A percentile compares a stretch with the other conserved stretches of the same genome.
phyloP scores from a whole-genome alignment of 768 basidiomycete genomes.

The Suillus fuscotomentosus region DNA sequence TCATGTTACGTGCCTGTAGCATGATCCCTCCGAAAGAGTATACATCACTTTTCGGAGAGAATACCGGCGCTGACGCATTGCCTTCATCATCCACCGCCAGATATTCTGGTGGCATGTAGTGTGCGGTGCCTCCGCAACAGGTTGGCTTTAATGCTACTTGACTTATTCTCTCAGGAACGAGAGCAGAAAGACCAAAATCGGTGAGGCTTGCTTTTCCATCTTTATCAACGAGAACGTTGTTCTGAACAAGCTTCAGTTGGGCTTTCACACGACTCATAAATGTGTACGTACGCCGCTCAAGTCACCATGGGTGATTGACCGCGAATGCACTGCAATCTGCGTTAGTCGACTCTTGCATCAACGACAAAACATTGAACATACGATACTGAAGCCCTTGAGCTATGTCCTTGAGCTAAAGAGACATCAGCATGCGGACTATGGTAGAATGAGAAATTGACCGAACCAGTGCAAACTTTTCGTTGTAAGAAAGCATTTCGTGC shows the following conservation, averaged over 20 bases:
- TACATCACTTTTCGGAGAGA: conserved; percentile 1
- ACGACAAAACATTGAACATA: conserved; percentile 1
- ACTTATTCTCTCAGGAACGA: conserved; percentile 11
- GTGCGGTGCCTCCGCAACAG: conserved; percentile 18
- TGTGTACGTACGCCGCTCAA: conserved; percentile 25
- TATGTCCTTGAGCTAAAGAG: too few species aligned
- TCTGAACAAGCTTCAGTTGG: neutral
- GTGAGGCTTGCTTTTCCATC: conserved; percentile 13
- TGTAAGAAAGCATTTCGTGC: too few species aligned
- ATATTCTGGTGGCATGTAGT: conserved; percentile 6
- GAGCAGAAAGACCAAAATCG: conserved; percentile 6
- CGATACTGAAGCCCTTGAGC: too few species aligned
- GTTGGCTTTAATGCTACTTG: neutral
- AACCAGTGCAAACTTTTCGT: too few species aligned
- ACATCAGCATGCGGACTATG: too few species aligned
- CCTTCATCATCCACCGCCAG: neutral
- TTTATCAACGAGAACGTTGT: conserved; percentile 5
- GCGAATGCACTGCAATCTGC: conserved; percentile 17
- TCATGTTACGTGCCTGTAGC: conserved; percentile 5
- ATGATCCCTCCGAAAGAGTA: conserved; percentile 30
- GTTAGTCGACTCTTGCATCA: neutral
- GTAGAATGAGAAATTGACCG: too few species aligned
- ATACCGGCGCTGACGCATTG: neutral
- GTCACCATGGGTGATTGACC: conserved; percentile 24
- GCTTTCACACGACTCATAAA: neutral